Percentiles rank a stretch among this genome's conserved stretches.
Evolutionary conservation across 257 asterid species (phyloP).

Genomic region (Nicotiana benthamiana): DNA sequence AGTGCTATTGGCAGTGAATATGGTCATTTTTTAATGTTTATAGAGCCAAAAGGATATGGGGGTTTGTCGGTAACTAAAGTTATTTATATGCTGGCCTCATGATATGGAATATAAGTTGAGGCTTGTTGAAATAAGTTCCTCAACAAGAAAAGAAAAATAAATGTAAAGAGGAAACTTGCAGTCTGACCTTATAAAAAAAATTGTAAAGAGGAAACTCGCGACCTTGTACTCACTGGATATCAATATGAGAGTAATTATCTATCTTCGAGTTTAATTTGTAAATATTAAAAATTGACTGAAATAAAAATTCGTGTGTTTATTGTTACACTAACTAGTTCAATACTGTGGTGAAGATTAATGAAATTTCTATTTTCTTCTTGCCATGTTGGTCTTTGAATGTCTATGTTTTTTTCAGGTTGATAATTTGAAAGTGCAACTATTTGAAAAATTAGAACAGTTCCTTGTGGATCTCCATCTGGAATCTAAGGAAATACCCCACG

Average conservation of each 20-base stretch:
- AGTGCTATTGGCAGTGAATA: background rate
- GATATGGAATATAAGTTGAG: background rate
- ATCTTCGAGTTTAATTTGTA: background rate
- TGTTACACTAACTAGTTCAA: background rate
- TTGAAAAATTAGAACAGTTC: slow-evolving; percentile 88
- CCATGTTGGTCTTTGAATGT: background rate
- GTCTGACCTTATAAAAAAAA: background rate
- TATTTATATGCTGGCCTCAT: background rate
- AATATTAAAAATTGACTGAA: background rate
- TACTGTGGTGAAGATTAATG: background rate
- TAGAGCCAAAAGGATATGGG: background rate
- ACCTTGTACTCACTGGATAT: background rate
- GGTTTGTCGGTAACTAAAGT: background rate
- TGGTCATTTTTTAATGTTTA: background rate
- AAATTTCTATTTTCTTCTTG: background rate
- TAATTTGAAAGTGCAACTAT: slow-evolving; percentile 76
- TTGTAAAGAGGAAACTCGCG: background rate
- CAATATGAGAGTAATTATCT: background rate
- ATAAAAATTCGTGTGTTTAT: background rate
- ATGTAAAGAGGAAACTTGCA: background rate
- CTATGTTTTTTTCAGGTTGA: slow-evolving; percentile 58
- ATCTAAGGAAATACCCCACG: slow-evolving; percentile 40
- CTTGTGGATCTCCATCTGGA: slow-evolving; percentile 81
- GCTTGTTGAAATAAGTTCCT: background rate
- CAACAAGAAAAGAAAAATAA: background rate